These are phyloP conservation scores for Elongisporangium senticosum DNA, from an alignment of 352 stramenopile genomes.

Conservation along the genomic window DNA sequence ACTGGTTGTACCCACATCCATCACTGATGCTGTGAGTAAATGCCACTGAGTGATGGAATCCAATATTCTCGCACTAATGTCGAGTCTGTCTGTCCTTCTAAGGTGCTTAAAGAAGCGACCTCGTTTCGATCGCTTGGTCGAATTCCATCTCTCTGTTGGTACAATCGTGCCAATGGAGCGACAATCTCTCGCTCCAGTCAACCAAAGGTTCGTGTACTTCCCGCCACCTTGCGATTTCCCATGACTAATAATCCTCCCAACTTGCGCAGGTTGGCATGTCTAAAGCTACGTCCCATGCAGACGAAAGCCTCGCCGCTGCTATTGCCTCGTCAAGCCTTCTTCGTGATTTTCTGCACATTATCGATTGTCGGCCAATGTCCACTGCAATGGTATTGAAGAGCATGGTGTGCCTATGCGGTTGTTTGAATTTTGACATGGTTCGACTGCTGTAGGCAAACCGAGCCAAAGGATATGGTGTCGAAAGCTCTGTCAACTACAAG, in stretches of 20 bases:
- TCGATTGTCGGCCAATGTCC: slow-evolving; percentile 80
- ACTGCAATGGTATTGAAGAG: slow-evolving; percentile 42
- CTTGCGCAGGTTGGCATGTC: slow-evolving; percentile 57
- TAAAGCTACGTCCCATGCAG: slow-evolving; percentile 63
- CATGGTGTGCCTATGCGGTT: slow-evolving; percentile 38
- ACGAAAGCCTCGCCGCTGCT: slow-evolving; percentile 62
- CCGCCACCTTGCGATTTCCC: background rate
- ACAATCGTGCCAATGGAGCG: slow-evolving; percentile 62
- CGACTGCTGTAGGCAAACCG: slow-evolving; percentile 42
- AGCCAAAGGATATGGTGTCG: slow-evolving; percentile 92
- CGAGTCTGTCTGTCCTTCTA: background rate
- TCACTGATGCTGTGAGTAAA: slow-evolving; percentile 60
- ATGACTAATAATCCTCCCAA: slow-evolving; percentile 22
- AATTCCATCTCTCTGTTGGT: slow-evolving; percentile 69
- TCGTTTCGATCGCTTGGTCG: slow-evolving; percentile 68
- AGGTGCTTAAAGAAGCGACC: slow-evolving; percentile 70
- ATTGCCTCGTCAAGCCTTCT: slow-evolving; percentile 63
- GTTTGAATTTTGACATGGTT: background rate
- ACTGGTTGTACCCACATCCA: slow-evolving; percentile 87
- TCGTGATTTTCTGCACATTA: slow-evolving; percentile 70
- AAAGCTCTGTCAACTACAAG: slow-evolving; percentile 96
- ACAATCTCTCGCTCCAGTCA: slow-evolving; percentile 74
- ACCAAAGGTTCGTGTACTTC: slow-evolving; percentile 31
- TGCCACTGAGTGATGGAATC: background rate
- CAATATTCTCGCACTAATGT: background rate